Conservation (phyloP, 2,329 filamentous ascomycete species). For the Trichophyton equinum region DNA sequence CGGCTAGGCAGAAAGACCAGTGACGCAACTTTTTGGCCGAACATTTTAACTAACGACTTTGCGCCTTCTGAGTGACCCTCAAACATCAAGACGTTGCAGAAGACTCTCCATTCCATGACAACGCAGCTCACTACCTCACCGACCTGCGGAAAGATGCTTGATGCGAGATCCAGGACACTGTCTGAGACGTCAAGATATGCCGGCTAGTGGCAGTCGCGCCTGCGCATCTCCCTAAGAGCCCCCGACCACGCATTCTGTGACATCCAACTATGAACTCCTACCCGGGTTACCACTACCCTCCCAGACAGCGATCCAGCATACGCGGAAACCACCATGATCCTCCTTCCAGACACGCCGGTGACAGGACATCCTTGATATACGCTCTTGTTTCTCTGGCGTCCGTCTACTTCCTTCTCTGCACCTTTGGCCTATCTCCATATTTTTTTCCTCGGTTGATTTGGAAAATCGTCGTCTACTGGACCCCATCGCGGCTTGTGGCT, state of each 20-base stretch:
- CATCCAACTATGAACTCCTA: slow-evolving; percentile 4
- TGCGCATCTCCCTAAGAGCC: neutral
- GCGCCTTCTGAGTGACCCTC: neutral
- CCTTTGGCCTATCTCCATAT: slow-evolving; percentile 20
- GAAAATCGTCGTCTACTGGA: slow-evolving; percentile 28
- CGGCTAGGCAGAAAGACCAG: slow-evolving; percentile 20
- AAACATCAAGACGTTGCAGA: neutral
- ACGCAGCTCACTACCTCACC: neutral
- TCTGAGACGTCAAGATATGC: slow-evolving; percentile 1
- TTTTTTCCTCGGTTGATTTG: slow-evolving; percentile 25
- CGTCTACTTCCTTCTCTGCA: slow-evolving; percentile 20
- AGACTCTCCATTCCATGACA: neutral
- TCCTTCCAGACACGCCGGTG: slow-evolving; percentile 18
- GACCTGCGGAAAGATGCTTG: neutral
- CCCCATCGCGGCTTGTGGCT: slow-evolving; percentile 29
- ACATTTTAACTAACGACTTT: neutral
- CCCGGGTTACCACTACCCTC: slow-evolving; percentile 10
- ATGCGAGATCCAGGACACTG: neutral
- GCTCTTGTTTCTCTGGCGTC: slow-evolving; percentile 20
- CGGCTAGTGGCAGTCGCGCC: neutral
- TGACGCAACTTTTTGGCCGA: slow-evolving; percentile 14
- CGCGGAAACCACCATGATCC: slow-evolving; percentile 25
- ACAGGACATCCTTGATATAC: slow-evolving; percentile 21
- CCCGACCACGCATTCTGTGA: neutral
- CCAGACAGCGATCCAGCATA: slow-evolving; percentile 11